Conservation (phyloP, 1,284 basidiomycete genomes). For the Omphalotus olearius region DNA sequence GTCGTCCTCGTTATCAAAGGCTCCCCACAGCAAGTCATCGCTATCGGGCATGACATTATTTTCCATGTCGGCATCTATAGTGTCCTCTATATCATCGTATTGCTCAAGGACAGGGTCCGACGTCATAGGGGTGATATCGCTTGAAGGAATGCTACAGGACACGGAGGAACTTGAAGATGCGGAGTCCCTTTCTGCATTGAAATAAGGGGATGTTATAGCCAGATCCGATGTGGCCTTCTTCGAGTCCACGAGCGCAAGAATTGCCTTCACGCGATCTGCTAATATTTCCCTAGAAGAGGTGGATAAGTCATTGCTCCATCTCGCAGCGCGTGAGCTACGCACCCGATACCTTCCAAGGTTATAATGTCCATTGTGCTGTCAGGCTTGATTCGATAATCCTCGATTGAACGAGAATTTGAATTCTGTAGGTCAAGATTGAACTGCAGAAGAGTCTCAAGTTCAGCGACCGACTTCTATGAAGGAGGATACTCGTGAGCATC, state of each 20-base stretch:
- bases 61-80: not conserved
- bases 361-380: conserved; percentile 21
- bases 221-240: not conserved
- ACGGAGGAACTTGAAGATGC: not conserved
- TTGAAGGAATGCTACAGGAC: not conserved
- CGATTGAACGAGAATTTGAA: conserved; percentile 18
- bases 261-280: conserved; percentile 7
- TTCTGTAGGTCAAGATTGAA: conserved; percentile 18
- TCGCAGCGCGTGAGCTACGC: not conserved
- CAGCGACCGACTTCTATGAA: conserved; percentile 1
- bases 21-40: conserved; percentile 27
- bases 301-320: conserved; percentile 4
- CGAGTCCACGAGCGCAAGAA: conserved; percentile 1
- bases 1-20: conserved; percentile 18
- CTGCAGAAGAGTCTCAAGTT: conserved; percentile 14
- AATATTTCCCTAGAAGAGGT: conserved; percentile 4
- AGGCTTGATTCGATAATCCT: conserved; percentile 15
- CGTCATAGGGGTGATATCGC: not conserved
- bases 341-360: conserved; percentile 22
- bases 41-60: conserved; percentile 19
- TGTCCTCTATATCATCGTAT: conserved; percentile 4
- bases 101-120: conserved; percentile 4
- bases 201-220: conserved; percentile 18
- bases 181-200: conserved; percentile 10
- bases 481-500: not conserved